Evolutionary conservation across 2,329 filamentous ascomycete species (phyloP).

Genomic region (Cordyceps fumosorosea): DNA sequence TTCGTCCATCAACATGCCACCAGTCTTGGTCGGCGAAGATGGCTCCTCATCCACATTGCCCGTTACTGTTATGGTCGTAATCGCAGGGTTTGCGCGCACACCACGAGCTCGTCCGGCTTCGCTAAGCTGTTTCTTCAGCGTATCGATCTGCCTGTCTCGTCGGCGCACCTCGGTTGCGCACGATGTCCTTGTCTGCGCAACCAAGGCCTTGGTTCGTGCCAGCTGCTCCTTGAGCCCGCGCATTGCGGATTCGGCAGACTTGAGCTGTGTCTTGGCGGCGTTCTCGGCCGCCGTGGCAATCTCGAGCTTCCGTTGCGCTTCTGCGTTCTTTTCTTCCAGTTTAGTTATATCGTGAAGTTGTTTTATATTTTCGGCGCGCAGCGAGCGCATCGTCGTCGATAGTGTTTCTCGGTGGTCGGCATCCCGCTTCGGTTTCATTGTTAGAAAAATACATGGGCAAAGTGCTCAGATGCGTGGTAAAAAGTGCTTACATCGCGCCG

Average conservation of each 20-base stretch:
- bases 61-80: conserved; percentile 52
- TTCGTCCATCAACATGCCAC: conserved; percentile 32
- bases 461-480: not conserved
- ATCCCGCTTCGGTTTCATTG: conserved; percentile 57
- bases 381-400: conserved; percentile 66
- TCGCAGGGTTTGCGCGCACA: conserved; percentile 44
- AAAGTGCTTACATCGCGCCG: conserved; percentile 68
- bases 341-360: conserved; percentile 63
- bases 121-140: conserved; percentile 77
- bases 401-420: conserved; percentile 81
- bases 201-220: conserved; percentile 66
- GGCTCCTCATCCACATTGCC: conserved; percentile 45
- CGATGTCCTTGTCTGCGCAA: conserved; percentile 76
- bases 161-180: conserved; percentile 90
- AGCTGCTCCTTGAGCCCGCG: conserved; percentile 81
- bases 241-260: conserved; percentile 65
- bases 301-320: conserved; percentile 49
- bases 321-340: conserved; percentile 45
- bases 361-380: conserved; percentile 69
- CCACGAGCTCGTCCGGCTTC: conserved; percentile 61
- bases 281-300: conserved; percentile 64
- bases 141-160: conserved; percentile 81
- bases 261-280: conserved; percentile 61
- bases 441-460: conserved; percentile 3
- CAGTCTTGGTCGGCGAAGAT: conserved; percentile 22